Conservation (phyloP, 345 rosid genomes). For the Aquilaria sinensis region DNA sequence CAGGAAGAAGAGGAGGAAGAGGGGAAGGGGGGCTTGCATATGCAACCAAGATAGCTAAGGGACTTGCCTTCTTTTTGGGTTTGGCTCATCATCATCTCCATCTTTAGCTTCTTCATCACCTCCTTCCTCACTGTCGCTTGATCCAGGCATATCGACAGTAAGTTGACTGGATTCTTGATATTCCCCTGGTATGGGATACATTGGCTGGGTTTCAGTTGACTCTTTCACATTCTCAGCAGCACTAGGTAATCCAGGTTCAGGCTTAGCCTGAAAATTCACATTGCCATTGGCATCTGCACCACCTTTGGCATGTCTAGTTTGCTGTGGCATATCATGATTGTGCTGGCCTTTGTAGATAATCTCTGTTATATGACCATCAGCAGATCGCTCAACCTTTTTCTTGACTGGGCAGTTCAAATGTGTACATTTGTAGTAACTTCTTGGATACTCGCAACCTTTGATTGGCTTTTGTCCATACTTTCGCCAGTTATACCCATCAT, state of each 20-base stretch:
- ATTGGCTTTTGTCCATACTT: constrained; percentile 96
- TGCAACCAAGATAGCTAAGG: constrained; percentile 2
- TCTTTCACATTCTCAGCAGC: constrained; percentile 20
- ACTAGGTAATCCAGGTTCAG: constrained; percentile 25
- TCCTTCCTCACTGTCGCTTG: constrained; percentile 45
- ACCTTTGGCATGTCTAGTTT: constrained; percentile 58
- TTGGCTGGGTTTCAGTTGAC: constrained; percentile 18
- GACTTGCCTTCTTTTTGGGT: constrained; percentile 67
- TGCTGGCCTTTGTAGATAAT: constrained; percentile 93
- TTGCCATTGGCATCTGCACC: constrained; percentile 28
- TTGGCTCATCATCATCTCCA: constrained; percentile 50
- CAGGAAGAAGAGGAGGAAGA: not conserved
- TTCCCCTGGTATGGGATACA: constrained; percentile 24
- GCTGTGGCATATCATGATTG: constrained; percentile 76
- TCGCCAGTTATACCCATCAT: constrained; percentile 96
- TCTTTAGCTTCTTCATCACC: constrained; percentile 31
- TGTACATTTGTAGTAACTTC: constrained; percentile 97
- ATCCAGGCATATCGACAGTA: constrained; percentile 27
- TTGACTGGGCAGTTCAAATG: constrained; percentile 73
- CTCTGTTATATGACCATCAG: constrained; percentile 83
- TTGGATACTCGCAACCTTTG: constrained; percentile 87
- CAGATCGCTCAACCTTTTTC: constrained; percentile 90
- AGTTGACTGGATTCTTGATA: constrained; percentile 37
- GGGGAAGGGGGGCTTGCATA: too few relatives aligned
- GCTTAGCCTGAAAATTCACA: constrained; percentile 32